Percentiles rank a stretch among this genome's conserved stretches.
phyloP scores from a whole-genome alignment of 1,284 basidiomycete genomes.

The Ceratobasidium sp. region DNA sequence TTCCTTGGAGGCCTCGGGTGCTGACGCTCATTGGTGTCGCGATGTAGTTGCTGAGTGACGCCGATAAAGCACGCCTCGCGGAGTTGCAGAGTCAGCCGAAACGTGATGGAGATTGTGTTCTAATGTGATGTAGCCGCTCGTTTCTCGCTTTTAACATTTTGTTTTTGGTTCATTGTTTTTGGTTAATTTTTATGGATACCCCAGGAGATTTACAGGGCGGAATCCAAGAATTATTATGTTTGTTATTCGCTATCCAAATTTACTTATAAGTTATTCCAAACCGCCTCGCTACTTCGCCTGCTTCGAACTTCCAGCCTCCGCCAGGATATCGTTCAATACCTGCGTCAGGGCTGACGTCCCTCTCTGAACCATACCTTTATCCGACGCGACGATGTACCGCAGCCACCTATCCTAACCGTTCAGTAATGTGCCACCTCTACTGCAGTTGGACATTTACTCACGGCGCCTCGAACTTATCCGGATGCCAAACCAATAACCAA shows the following conservation, averaged over 20 bases:
- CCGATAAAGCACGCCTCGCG: conserved; percentile 73
- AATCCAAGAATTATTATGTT: too few species aligned
- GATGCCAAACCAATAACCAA: too few species aligned
- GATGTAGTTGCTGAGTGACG: conserved; percentile 58
- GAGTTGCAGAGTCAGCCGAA: conserved; percentile 62
- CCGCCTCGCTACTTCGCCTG: too few species aligned
- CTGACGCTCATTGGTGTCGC: conserved; percentile 39
- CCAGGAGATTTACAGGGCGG: too few species aligned
- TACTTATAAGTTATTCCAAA: too few species aligned
- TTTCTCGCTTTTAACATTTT: background rate
- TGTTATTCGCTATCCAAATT: too few species aligned
- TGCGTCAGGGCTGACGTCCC: conserved; percentile 1
- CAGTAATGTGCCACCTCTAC: background rate
- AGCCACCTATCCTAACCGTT: conserved; percentile 1
- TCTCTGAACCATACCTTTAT: background rate
- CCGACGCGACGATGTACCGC: conserved; percentile 13
- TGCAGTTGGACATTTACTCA: background rate
- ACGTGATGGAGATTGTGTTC: conserved; percentile 65
- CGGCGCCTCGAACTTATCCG: conserved; percentile 30
- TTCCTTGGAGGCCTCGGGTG: background rate
- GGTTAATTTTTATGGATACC: too few species aligned
- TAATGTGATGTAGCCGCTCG: conserved; percentile 62
- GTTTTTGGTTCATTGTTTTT: conserved; percentile 3
- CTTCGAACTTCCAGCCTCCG: background rate
- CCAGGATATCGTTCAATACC: conserved; percentile 10